These are phyloP conservation scores for Nothophaeocryptopus gaeumannii DNA, from an alignment of 2,329 filamentous ascomycete species.

Conservation along the genomic window DNA sequence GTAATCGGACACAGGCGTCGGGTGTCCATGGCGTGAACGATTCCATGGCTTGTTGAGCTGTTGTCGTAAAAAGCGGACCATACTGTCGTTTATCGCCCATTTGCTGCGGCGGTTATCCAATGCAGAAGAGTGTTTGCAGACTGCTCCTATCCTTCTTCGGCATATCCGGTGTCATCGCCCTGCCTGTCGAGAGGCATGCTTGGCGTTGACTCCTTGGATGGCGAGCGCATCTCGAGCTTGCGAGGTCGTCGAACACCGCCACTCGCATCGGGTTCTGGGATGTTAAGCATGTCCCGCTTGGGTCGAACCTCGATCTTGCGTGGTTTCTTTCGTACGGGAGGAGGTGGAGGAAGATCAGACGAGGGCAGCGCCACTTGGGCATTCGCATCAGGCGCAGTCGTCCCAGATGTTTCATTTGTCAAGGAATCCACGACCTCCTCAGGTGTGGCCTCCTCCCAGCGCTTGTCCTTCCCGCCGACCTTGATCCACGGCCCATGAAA, in stretches of 20 bases:
- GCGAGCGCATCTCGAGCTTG: no score
- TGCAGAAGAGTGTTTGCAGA: no score
- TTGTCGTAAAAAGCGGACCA: no score
- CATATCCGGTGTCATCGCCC: no score
- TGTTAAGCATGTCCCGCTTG: background rate
- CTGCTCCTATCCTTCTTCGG: no score
- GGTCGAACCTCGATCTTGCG: conserved; percentile 22
- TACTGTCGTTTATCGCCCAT: no score
- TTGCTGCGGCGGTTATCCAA: no score
- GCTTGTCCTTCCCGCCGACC: conserved; percentile 25
- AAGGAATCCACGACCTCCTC: conserved; percentile 20
- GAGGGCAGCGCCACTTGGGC: background rate
- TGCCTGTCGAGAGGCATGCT: no score
- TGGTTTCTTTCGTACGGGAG: conserved; percentile 16
- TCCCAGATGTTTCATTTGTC: conserved; percentile 7
- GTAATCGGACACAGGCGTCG: no score
- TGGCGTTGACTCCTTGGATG: no score
- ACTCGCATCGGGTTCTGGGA: background rate
- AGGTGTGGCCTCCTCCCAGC: conserved; percentile 19
- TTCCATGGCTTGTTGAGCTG: no score
- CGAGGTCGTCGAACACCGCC: background rate
- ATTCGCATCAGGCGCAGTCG: background rate
- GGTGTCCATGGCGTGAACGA: no score
- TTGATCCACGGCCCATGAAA: conserved; percentile 46
- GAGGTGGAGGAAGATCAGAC: background rate